phyloP scores from a whole-genome alignment of 805 yeast species.

The Priceomyces haplophilus region DNA sequence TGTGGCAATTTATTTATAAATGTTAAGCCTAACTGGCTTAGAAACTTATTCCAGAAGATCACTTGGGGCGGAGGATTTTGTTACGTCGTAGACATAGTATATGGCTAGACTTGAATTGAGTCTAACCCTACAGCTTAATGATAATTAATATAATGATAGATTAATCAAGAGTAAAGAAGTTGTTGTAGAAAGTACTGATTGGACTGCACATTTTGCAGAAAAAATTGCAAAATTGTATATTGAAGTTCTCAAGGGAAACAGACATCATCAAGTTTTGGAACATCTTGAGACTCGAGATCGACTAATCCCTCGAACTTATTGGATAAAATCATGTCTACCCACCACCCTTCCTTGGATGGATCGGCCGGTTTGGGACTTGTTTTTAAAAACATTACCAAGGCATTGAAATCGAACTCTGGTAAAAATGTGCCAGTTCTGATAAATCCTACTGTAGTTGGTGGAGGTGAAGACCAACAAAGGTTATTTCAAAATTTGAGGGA shows the following conservation, averaged over 20 bases:
- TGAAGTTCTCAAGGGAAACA: neutral
- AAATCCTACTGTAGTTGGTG: constrained; percentile 45
- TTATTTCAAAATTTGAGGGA: constrained; percentile 37
- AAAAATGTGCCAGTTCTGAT: constrained; percentile 31
- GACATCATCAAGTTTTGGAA: too few species aligned
- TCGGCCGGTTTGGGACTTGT: constrained; percentile 39
- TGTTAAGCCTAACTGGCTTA: constrained; percentile 51
- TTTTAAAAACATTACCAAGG: constrained; percentile 36
- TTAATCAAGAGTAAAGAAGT: neutral
- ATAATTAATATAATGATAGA: neutral
- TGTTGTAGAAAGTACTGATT: neutral
- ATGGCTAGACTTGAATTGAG: constrained; percentile 31
- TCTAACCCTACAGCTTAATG: neutral
- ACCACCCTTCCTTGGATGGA: constrained; percentile 28
- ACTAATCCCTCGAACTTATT: too few species aligned
- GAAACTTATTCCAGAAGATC: constrained; percentile 44
- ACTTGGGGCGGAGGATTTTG: constrained; percentile 67
- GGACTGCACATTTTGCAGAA: neutral
- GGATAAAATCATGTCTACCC: constrained; percentile 18
- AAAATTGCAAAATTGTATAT: neutral
- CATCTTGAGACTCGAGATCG: too few species aligned
- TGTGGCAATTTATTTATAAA: constrained; percentile 66
- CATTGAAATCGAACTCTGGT: constrained; percentile 27
- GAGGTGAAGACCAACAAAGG: constrained; percentile 38
- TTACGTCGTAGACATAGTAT: constrained; percentile 47